A percentile compares a stretch with the other conserved stretches of the same genome.
These are phyloP conservation scores for Xylogone sp. DNA, from an alignment of 2,329 filamentous ascomycete genomes.

Conservation along the genomic window DNA sequence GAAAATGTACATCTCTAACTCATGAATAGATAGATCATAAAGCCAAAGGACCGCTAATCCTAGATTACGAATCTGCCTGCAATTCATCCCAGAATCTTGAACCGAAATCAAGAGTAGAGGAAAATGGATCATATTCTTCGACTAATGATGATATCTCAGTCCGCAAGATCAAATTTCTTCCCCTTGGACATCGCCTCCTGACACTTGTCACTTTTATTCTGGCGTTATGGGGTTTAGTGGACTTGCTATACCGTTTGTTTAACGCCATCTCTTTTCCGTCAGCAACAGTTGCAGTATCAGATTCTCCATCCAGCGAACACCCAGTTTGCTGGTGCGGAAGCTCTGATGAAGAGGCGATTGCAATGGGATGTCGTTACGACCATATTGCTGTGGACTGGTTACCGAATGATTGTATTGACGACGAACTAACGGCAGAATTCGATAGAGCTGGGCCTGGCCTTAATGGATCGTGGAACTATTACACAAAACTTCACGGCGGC, in stretches of 20 bases:
- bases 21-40: too few relatives aligned
- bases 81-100: too few relatives aligned
- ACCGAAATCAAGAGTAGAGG: too few relatives aligned
- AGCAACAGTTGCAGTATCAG: background rate
- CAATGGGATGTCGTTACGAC: slow-evolving; percentile 29
- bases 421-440: slow-evolving; percentile 30
- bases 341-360: slow-evolving; percentile 23
- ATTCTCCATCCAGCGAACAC: too few relatives aligned
- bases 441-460: slow-evolving; percentile 22
- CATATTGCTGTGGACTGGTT: slow-evolving; percentile 31
- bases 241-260: background rate
- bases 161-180: too few relatives aligned
- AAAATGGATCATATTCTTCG: too few relatives aligned
- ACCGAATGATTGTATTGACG: slow-evolving; percentile 29
- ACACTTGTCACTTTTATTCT: background rate
- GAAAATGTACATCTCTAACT: too few relatives aligned
- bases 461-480: slow-evolving; percentile 30
- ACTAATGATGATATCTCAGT: too few relatives aligned
- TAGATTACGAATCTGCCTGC: too few relatives aligned
- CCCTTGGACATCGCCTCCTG: too few relatives aligned
- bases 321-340: slow-evolving; percentile 28
- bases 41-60: too few relatives aligned
- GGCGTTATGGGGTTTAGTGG: background rate
- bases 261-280: background rate
- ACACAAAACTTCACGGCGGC: slow-evolving; percentile 21